Conservation (phyloP, 352 stramenopile species). For the Pythium phragmiticola region DNA sequence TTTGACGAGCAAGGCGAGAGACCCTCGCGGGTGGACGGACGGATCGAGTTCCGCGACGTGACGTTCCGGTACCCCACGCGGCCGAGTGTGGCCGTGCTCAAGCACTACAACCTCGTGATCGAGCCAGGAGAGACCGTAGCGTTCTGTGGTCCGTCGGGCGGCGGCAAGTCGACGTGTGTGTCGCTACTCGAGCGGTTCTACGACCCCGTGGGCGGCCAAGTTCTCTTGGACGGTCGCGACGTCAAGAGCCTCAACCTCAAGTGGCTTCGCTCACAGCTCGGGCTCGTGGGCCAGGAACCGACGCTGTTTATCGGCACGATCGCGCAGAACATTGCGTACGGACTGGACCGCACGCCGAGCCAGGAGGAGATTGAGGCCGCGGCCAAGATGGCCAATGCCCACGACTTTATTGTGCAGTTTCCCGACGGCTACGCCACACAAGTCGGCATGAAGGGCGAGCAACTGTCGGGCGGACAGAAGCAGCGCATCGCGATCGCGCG, state of each 20-base stretch:
- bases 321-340: constrained; percentile 10
- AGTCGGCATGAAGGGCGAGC: constrained; percentile 35
- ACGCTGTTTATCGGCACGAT: constrained; percentile 12
- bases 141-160: constrained; percentile 37
- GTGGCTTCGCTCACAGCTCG: constrained; percentile 1
- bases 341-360: not conserved
- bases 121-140: constrained; percentile 23
- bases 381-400: constrained; percentile 6
- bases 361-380: constrained; percentile 3
- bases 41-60: constrained; percentile 40
- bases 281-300: constrained; percentile 10
- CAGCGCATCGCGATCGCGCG: constrained; percentile 89
- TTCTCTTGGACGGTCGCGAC: constrained; percentile 38
- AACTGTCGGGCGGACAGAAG: constrained; percentile 73
- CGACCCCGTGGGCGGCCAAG: constrained; percentile 31
- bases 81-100: constrained; percentile 29
- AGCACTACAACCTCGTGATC: constrained; percentile 36
- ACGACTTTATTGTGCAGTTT: constrained; percentile 17
- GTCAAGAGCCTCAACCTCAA: constrained; percentile 34
- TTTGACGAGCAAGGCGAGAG: constrained; percentile 23
- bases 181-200: constrained; percentile 44
- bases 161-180: constrained; percentile 39
- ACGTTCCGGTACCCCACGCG: constrained; percentile 43
- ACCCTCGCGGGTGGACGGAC: constrained; percentile 30
- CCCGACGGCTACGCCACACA: constrained; percentile 13